Conservation (phyloP, 495 filamentous ascomycete species). For the Tuber calosporum region DNA sequence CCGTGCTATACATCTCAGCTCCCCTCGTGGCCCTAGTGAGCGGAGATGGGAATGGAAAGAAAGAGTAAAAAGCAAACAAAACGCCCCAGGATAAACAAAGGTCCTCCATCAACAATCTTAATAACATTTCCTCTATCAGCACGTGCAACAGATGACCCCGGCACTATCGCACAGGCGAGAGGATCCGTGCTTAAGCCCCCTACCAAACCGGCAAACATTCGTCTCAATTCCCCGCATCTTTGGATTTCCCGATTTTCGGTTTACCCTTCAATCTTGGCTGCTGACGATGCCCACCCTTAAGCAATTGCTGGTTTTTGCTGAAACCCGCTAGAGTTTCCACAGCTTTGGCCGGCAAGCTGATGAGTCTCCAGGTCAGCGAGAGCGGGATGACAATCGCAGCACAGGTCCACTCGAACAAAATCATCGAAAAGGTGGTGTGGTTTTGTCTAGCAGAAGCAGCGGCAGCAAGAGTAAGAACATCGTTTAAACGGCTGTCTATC, state of each 20-base stretch:
- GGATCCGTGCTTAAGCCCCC: background rate
- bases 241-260: conserved; percentile 3
- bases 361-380: conserved; percentile 24
- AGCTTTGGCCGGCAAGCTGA: conserved; percentile 30
- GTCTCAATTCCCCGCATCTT: conserved; percentile 3
- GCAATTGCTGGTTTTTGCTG: conserved; percentile 6
- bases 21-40: background rate
- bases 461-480: conserved; percentile 68
- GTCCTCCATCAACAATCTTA: background rate
- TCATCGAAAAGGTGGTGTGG: conserved; percentile 13
- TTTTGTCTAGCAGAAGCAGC: conserved; percentile 23
- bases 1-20: background rate
- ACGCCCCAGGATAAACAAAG: conserved; percentile 10
- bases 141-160: background rate
- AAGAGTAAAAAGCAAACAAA: conserved; percentile 17
- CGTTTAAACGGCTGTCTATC: conserved; percentile 62
- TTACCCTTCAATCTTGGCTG: background rate
- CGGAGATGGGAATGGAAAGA: background rate
- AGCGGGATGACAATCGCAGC: conserved; percentile 27
- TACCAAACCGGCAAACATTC: background rate
- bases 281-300: background rate
- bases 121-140: conserved; percentile 2
- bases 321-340: conserved; percentile 15
- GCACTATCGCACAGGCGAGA: background rate
- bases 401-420: conserved; percentile 27